phyloP scores from a whole-genome alignment of 208 protist genomes.

The Trichomonas tenax region DNA sequence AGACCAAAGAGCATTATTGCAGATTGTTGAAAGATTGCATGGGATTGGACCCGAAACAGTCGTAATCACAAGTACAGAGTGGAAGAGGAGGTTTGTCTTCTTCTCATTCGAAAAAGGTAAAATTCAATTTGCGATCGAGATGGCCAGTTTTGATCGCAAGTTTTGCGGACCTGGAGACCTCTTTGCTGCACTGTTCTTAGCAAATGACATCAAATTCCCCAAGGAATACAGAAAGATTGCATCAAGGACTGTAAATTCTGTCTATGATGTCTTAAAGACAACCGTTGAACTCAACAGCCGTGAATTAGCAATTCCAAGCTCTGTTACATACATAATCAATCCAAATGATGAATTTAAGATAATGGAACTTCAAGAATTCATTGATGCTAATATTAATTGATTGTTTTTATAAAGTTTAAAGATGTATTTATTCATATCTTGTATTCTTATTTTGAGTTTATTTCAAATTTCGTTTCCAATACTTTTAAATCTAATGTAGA shows the following conservation, averaged over 20 bases:
- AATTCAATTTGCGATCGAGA: not conserved
- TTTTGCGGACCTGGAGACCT: not conserved
- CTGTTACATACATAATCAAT: not conserved
- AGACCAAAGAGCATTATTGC: not conserved
- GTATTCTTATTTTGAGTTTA: no score
- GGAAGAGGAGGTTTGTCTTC: not conserved
- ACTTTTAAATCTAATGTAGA: no score
- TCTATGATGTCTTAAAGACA: not conserved
- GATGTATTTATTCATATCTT: no score
- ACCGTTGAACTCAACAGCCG: not conserved
- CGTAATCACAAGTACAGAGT: not conserved
- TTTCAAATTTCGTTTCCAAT: no score
- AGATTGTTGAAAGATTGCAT: not conserved
- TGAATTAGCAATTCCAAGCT: not conserved
- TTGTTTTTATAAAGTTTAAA: no score
- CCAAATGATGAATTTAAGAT: not conserved
- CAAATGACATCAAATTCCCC: not conserved
- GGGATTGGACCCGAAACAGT: not conserved
- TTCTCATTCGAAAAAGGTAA: slow-evolving; percentile 6
- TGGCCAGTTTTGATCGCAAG: not conserved
- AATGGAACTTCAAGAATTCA: not conserved
- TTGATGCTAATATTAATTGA: not conserved
- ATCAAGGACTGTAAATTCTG: not conserved
- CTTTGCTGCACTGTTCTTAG: not conserved
- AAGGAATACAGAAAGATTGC: not conserved